Base-by-base conservation (phyloP, 768 basidiomycete species). In the Gyrodon lividus region DNA sequence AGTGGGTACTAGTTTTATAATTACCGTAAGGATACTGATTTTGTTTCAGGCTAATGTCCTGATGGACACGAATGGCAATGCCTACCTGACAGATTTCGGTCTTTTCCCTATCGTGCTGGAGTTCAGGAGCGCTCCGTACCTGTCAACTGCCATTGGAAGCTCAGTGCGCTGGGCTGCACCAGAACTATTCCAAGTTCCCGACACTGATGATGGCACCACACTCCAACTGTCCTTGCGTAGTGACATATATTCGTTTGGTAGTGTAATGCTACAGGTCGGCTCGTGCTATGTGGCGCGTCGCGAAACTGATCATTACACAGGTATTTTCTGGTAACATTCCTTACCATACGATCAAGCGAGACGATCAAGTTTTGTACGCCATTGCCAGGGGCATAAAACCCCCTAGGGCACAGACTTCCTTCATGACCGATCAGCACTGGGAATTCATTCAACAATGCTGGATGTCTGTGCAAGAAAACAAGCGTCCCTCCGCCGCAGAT, bases 131-230 rank as follows among this genome's bases (percentile, higher is more conserved):
- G 58, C 53, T 14, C 56, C 58, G 6, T 69, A 66, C 46, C 41
- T 61, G 53, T 62, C 65, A 1, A 66, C 66, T 5, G 60, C 64
- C n/a, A 60, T 78, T 24, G 72, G 73, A 16, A 77, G 79, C 7
- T 75, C 74, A 20, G 66, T 78, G 30, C 70, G 77, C 1, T 79
- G 79, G 77, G 74, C 73, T 5, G 79, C 77, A 50, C 66, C 76
- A 0, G 62, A 72, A 14, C 50, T 80, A 0, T 78, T 74, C 51
- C 60, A 57, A 5, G 34, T 64, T 17, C 53, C 51, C 9, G 64
- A 70, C 14, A 67, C 72, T 20, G 42, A 38, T 4, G 65, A 68
- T 23, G 38, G 53, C n/a, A 47, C 51, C 14, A 59, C 62, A 49
- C 9, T 35, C 12, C 37, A 40, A 2, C 62, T 60, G 0, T 48